Base-by-base conservation (phyloP, 805 yeast genomes). In the Yarrowia sp. region DNA sequence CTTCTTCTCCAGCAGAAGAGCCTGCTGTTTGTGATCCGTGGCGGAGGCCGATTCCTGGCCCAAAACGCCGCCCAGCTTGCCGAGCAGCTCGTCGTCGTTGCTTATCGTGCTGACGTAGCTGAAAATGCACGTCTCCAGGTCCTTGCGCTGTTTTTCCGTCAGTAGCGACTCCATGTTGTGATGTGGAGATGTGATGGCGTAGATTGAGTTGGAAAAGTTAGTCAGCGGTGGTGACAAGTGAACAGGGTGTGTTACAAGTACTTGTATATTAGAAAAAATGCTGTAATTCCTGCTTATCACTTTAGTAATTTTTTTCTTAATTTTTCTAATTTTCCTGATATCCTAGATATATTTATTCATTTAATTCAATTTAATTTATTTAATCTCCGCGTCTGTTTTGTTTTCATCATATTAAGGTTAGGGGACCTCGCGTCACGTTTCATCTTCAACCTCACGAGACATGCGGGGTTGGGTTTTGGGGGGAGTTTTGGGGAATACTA, bases 1-100 rank as follows among this genome's bases (percentile, higher is more conserved):
- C 74, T 91, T 92, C 73, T 86, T 87, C 67, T 87, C 90, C 38
- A 90, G 74, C 10, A 78, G 69, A 10, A 69, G 61, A 14, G 68
- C 64, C 29, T 67, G 59, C 67, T 70, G 25, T 71, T 75, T 38
- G 63, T 70, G 18, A 33, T 64, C 62, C 47, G 61, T 63, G 14
- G 46, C 27, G 39, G 9, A 36, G 59, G 42, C 47, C 1, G 6
- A 6, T 67, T 56, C 27, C 31, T 21, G 24, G 31, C n/a, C 24
- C 53, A 36, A 14, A 21, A 53, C 7, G 65, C 64, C 12, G 42
- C 65, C 56, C 6, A 47, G 41, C 62, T 62, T 64, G 16, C 14
- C 21, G 31, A 19, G 31, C 32, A 29, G 42, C 32, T 21, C 33
- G 2, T 51, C 63, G 22, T 39, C 41, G 29, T 31, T 25, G 18